These are phyloP conservation scores for Dimocarpus longan DNA, from an alignment of 345 rosid genomes.

Conservation along the genomic window DNA sequence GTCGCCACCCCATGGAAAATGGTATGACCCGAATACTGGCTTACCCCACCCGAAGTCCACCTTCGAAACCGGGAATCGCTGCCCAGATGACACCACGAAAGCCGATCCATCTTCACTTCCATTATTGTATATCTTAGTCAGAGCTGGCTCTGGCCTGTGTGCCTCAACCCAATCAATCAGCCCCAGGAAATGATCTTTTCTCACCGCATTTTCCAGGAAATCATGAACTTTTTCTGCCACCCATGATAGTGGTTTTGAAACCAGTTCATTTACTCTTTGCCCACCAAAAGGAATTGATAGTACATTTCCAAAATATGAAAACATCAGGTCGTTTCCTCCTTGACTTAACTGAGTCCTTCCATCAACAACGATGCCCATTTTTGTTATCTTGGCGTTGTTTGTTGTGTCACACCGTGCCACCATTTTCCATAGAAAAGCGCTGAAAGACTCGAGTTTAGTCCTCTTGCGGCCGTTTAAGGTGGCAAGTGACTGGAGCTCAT, in stretches of 20 bases:
- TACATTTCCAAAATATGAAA: conserved; percentile 59
- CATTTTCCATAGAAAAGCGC: conserved; percentile 74
- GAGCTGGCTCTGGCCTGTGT: conserved; percentile 50
- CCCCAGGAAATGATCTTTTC: conserved; percentile 66
- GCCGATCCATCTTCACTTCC: conserved; percentile 53
- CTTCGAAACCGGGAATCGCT: conserved; percentile 46
- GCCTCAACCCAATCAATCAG: conserved; percentile 84
- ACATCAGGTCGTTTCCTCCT: conserved; percentile 36
- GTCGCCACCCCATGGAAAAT: conserved; percentile 57
- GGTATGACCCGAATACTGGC: conserved; percentile 58
- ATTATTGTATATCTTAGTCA: conserved; percentile 54
- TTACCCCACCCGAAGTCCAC: conserved; percentile 67
- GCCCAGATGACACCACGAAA: conserved; percentile 79
- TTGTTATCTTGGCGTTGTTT: conserved; percentile 26
- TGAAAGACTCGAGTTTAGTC: conserved; percentile 66
- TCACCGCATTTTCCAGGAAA: conserved; percentile 39
- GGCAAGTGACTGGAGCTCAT: conserved; percentile 46
- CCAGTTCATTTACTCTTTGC: conserved; percentile 36
- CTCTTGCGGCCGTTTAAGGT: conserved; percentile 30
- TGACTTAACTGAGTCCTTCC: conserved; percentile 53
- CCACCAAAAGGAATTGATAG: conserved; percentile 64
- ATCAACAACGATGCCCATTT: conserved; percentile 71
- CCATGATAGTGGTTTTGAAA: conserved; percentile 48
- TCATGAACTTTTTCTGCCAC: conserved; percentile 60
- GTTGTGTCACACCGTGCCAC: conserved; percentile 12